Evolutionary conservation across 1,139 yeast genomes (phyloP).

Genomic region (Trichomonascaceae sp.): DNA sequence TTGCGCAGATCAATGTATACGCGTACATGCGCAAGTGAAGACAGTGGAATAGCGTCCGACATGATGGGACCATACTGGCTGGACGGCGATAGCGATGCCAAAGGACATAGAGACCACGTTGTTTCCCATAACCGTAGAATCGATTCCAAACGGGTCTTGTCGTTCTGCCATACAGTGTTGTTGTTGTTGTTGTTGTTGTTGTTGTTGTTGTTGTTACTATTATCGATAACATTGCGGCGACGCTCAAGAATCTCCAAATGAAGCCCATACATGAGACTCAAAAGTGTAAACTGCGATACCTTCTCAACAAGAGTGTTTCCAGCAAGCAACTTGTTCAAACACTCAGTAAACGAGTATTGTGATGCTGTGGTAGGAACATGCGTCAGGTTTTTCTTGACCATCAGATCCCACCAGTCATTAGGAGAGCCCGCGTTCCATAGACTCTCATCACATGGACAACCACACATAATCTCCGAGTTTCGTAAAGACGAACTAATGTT

Average conservation of each 20-base stretch:
- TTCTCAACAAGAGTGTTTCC: constrained; percentile 22
- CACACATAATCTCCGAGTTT: constrained; percentile 54
- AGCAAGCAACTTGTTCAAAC: constrained; percentile 14
- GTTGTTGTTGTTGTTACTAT: constrained; percentile 10
- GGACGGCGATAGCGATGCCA: constrained; percentile 26
- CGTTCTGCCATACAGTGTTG: constrained; percentile 15
- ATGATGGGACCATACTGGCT: constrained; percentile 27
- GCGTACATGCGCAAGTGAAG: constrained; percentile 28
- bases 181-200: constrained; percentile 1
- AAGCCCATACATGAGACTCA: constrained; percentile 55
- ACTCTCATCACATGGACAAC: constrained; percentile 61
- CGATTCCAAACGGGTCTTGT: constrained; percentile 16
- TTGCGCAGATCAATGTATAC: constrained; percentile 21
- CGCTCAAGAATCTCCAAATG: constrained; percentile 50
- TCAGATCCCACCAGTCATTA: constrained; percentile 40
- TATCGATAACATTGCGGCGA: constrained; percentile 10
- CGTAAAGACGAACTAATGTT: constrained; percentile 47
- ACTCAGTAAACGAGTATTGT: constrained; percentile 11
- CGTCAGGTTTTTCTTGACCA: constrained; percentile 19
- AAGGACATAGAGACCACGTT: constrained; percentile 27
- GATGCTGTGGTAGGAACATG: constrained; percentile 14
- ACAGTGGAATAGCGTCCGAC: constrained; percentile 29
- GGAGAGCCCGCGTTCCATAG: constrained; percentile 55
- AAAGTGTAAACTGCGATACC: constrained; percentile 34
- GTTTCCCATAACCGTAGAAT: constrained; percentile 28